Evolutionary conservation across 768 basidiomycete genomes (phyloP).

Genomic region (Amanita exitialis): DNA sequence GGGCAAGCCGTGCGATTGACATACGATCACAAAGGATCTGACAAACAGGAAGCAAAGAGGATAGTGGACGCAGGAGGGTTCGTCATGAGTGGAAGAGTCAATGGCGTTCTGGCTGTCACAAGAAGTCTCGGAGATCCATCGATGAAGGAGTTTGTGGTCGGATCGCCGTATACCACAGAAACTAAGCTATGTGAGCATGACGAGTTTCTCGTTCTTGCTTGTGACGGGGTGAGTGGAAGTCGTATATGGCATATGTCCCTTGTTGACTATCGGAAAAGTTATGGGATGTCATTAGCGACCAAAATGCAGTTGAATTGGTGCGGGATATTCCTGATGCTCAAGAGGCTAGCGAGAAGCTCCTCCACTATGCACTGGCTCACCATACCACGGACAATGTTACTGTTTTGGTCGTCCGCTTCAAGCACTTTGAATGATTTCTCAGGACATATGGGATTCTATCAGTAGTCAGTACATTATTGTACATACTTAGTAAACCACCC

Average conservation of each 20-base stretch:
- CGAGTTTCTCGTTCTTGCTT: constrained; percentile 92
- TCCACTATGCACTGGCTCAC: constrained; percentile 78
- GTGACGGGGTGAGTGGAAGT: constrained; percentile 76
- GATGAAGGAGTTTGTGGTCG: constrained; percentile 99
- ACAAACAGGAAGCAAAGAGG: constrained; percentile 94
- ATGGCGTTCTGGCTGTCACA: constrained; percentile 95
- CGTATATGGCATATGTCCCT: background rate
- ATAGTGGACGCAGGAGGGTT: constrained; percentile 98
- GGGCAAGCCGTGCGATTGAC: constrained; percentile 90
- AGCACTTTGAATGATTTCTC: constrained; percentile 19
- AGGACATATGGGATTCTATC: background rate
- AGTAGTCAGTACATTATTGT: background rate
- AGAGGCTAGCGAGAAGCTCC: constrained; percentile 59
- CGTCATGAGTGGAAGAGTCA: constrained; percentile 97
- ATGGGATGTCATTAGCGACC: constrained; percentile 94
- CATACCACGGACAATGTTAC: constrained; percentile 96
- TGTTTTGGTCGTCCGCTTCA: constrained; percentile 81
- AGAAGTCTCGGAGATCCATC: constrained; percentile 92
- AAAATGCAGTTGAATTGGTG: constrained; percentile 82
- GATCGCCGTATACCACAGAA: constrained; percentile 97
- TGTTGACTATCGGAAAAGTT: constrained; percentile 41
- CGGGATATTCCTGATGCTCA: constrained; percentile 69
- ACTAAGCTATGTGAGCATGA: constrained; percentile 85
- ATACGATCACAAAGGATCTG: constrained; percentile 97
- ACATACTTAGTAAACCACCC: background rate